Evolutionary conservation across 441 rosid species (phyloP), one percentile per base, ranked within the genome.

Genomic region (Gossypium schwendimanii): DNA sequence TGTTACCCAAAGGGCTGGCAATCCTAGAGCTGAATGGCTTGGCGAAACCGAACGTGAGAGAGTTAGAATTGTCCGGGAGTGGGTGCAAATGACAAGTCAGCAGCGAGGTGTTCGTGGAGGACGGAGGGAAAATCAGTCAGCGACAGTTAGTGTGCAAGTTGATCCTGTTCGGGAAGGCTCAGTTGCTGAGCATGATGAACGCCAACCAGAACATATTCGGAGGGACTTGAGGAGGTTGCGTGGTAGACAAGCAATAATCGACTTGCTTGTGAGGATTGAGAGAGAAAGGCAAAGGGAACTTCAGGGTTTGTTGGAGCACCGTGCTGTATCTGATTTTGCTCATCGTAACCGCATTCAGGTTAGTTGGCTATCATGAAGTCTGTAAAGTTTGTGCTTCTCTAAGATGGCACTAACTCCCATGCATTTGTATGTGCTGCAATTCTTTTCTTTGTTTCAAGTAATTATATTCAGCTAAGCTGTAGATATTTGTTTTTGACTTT

Each of bases 31-130:
- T 20, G 99, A 95, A 76, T 93, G 93, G 97, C 92, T 95, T 66
- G 99, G 96, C 69, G 98, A 95, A 84, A 93, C 89, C 14, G 99
- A 95, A 81, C 88, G 99, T 1, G 98, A 95, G 82, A 90, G 99
- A 83, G 99, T 93, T 75, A 93, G 99, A 83, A 81, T 88, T 87
- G 94, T 92, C 50, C 88, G 98, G 79, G 94, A 92, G 75, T 88
- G 90, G 97, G 89, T 91, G 78, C 97, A 89, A 81, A 86, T 85
- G 94, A 81, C 91, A 57, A 91, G 88, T 83, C 94, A 91, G 79
- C 97, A 90, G 81, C 92, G 91, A 76, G 97, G 89, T 70, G 72
- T 83, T 47, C 89, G 84, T 77, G 86, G 87, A 60, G 84, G 80
- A 14, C 82, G 75, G 62, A 87, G 94, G 83, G 97, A 83, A 61